A percentile compares a stretch with the other conserved stretches of the same genome.
phyloP scores from a whole-genome alignment of 192 early-diverging fungal species.

The Backusella sp. region DNA sequence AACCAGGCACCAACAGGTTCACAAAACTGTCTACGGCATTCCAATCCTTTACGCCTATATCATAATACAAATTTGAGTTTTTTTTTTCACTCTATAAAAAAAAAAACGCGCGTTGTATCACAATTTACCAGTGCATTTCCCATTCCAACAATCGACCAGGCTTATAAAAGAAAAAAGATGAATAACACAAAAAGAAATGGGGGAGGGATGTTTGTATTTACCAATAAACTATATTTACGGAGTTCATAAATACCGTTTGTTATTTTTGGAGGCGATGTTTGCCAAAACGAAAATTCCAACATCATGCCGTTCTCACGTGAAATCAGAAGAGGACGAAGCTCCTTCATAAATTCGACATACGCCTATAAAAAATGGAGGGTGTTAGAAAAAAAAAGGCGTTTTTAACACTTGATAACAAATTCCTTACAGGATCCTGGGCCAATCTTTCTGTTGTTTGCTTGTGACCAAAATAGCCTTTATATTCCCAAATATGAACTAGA shows the following conservation, averaged over 20 bases:
- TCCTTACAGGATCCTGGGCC: constrained; percentile 54
- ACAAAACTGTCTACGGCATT: constrained; percentile 84
- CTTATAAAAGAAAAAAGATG: constrained; percentile 44
- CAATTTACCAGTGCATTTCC: constrained; percentile 78
- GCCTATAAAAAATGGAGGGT: constrained; percentile 28
- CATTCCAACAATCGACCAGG: constrained; percentile 90
- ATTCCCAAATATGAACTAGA: constrained; percentile 93
- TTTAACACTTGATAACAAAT: not conserved
- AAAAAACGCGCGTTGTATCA: not conserved
- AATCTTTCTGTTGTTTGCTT: constrained; percentile 63
- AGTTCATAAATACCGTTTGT: constrained; percentile 89
- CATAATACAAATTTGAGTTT: not conserved
- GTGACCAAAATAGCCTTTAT: constrained; percentile 85
- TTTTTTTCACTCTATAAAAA: not conserved
- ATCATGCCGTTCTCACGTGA: constrained; percentile 81
- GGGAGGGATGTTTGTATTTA: too few relatives aligned
- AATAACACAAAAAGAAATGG: not conserved
- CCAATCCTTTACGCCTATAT: constrained; percentile 76
- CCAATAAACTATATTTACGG: constrained; percentile 82
- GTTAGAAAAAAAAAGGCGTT: not conserved
- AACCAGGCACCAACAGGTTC: constrained; percentile 97
- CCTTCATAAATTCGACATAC: constrained; percentile 63
- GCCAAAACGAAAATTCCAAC: constrained; percentile 94
- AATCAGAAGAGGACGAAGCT: constrained; percentile 71
- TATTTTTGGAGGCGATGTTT: constrained; percentile 71